phyloP scores from a whole-genome alignment of 306 rosid species.

The Cucurbita argyrosperma region DNA sequence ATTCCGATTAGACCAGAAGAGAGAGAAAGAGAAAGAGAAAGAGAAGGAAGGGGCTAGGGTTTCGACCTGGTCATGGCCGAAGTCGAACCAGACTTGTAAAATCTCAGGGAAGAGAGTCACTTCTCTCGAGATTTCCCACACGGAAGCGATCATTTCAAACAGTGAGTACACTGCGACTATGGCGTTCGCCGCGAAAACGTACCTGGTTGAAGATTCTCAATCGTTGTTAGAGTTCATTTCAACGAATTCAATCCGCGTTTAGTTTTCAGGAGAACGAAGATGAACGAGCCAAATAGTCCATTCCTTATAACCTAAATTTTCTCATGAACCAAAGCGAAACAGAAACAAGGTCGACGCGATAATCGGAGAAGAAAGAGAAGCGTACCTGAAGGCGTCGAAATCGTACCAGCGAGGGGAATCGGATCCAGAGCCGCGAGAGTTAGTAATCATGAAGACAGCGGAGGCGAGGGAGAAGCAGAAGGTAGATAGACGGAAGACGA shows the following conservation, averaged over 20 bases:
- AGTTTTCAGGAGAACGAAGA: background rate
- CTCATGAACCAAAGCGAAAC: background rate
- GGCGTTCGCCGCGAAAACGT: conserved; percentile 74
- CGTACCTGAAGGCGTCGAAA: conserved; percentile 85
- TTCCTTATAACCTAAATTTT: background rate
- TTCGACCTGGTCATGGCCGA: conserved; percentile 92
- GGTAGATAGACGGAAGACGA: conserved; percentile 60
- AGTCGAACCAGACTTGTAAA: conserved; percentile 92
- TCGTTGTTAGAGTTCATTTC: too few species aligned
- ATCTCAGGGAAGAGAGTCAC: conserved; percentile 67
- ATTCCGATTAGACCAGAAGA: background rate
- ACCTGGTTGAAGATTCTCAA: conserved; percentile 23
- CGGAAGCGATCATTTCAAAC: conserved; percentile 71
- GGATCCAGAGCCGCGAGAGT: conserved; percentile 36
- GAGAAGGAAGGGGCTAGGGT: background rate
- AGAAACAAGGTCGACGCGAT: background rate
- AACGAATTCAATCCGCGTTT: background rate
- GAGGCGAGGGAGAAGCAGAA: conserved; percentile 74
- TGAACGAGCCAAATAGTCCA: background rate
- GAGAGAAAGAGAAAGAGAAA: background rate
- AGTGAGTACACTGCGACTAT: conserved; percentile 72
- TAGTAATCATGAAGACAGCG: conserved; percentile 76
- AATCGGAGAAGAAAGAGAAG: background rate
- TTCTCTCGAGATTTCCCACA: conserved; percentile 91
- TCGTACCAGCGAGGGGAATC: conserved; percentile 68